A percentile compares a stretch with the other conserved stretches of the same genome.
These are phyloP conservation scores for Flaveria floridana DNA, from an alignment of 140 eudicot genomes.

Conservation along the genomic window DNA sequence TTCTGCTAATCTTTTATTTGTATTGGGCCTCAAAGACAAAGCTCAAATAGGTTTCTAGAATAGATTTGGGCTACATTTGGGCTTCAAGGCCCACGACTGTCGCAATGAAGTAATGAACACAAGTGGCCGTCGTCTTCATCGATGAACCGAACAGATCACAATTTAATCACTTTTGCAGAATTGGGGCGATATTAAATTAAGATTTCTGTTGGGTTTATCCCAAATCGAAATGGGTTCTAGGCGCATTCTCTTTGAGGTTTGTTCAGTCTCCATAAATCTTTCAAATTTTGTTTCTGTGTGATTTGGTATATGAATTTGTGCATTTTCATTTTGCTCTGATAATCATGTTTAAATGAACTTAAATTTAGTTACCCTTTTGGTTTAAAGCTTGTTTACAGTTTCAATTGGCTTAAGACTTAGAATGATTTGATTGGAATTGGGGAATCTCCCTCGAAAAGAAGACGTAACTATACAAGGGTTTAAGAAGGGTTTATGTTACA, in stretches of 20 bases:
- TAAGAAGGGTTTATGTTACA: constrained; percentile 25
- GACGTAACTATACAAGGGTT: constrained; percentile 11
- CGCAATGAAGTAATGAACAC: background rate
- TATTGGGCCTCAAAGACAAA: background rate
- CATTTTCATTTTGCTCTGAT: constrained; percentile 4
- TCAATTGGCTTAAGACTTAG: background rate
- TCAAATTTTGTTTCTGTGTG: constrained; percentile 1
- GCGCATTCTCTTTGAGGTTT: constrained; percentile 32
- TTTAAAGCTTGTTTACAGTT: background rate
- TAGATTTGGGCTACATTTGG: background rate
- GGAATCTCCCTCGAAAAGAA: background rate
- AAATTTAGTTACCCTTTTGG: constrained; percentile 27
- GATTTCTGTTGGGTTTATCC: background rate
- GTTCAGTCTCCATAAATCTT: constrained; percentile 7
- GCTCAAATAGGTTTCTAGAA: background rate
- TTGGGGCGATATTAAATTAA: background rate
- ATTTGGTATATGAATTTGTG: background rate
- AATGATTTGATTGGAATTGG: constrained; percentile 6
- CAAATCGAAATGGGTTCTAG: constrained; percentile 18
- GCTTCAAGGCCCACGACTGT: background rate
- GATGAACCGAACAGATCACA: background rate
- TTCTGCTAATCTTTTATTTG: background rate
- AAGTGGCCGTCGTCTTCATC: constrained; percentile 3
- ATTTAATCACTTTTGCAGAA: background rate
- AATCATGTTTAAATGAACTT: background rate